Conservation (phyloP, 169 alveolate genomes). For the Theileria orientalis region DNA sequence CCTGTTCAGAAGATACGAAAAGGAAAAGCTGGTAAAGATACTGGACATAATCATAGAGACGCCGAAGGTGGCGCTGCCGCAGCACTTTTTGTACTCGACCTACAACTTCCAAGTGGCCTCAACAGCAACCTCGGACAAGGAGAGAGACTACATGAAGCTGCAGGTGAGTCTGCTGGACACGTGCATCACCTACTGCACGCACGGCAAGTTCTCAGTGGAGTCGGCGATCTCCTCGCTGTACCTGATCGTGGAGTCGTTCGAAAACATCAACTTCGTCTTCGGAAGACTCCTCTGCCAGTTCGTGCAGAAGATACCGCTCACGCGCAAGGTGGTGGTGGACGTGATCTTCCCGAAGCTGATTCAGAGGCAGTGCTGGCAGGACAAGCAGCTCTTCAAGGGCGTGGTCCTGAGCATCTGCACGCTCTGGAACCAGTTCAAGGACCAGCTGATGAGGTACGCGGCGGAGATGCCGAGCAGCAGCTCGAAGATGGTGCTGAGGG, state of each 20-base stretch:
- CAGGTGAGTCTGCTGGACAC: conserved; percentile 48
- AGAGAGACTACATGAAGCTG: neutral
- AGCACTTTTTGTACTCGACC: conserved; percentile 57
- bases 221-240: conserved; percentile 57
- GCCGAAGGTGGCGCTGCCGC: conserved; percentile 56
- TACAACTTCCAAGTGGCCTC: conserved; percentile 33
- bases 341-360: conserved; percentile 47
- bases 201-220: conserved; percentile 43
- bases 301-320: conserved; percentile 54
- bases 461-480: conserved; percentile 46
- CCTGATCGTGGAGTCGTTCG: conserved; percentile 51
- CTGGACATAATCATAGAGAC: conserved; percentile 23
- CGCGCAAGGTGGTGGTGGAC: conserved; percentile 53
- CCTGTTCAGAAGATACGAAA: conserved; percentile 23
- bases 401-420: conserved; percentile 49
- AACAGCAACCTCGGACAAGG: neutral
- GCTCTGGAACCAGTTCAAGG: conserved; percentile 62
- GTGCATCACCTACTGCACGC: conserved; percentile 46
- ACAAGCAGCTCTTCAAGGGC: conserved; percentile 58
- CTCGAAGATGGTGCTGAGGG: conserved; percentile 46
- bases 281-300: conserved; percentile 62
- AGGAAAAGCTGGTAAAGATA: conserved; percentile 17
- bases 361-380: conserved; percentile 42
- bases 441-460: conserved; percentile 30
- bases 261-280: conserved; percentile 49